Evolutionary conservation across 2,329 filamentous ascomycete genomes (phyloP).

Genomic region (Xylaria sp.): DNA sequence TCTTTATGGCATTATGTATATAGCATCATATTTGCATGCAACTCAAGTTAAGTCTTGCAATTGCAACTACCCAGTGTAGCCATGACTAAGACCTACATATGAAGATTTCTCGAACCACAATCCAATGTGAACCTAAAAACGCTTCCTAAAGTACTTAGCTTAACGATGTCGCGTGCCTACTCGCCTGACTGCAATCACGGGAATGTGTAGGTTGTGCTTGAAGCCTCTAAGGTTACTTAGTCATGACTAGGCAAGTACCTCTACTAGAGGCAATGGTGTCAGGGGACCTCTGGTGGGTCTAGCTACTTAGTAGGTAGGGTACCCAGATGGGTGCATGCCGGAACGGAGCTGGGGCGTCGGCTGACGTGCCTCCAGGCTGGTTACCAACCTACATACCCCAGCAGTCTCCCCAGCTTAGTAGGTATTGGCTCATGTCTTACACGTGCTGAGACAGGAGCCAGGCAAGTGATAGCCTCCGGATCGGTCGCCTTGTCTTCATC

Average conservation of each 20-base stretch:
- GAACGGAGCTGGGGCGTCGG: conserved; percentile 12
- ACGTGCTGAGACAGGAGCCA: background rate
- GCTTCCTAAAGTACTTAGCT: background rate
- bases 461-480: background rate
- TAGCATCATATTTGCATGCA: background rate
- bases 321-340: background rate
- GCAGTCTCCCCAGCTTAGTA: background rate
- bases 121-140: background rate
- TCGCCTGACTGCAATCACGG: background rate
- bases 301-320: no score
- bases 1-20: background rate
- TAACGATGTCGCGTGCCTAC: background rate
- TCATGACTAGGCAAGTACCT: background rate
- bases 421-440: background rate
- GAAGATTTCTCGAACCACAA: no score
- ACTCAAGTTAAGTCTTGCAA: background rate
- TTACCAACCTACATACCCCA: no score
- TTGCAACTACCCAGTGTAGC: background rate
- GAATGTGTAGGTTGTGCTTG: background rate
- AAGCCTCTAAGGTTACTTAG: no score
- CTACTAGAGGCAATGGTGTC: background rate
- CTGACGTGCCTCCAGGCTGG: conserved; percentile 1
- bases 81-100: background rate
- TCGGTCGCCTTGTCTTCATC: conserved; percentile 7
- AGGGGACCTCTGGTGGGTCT: background rate